phyloP scores from a whole-genome alignment of 768 basidiomycete genomes.

The Lyophyllum atratum region DNA sequence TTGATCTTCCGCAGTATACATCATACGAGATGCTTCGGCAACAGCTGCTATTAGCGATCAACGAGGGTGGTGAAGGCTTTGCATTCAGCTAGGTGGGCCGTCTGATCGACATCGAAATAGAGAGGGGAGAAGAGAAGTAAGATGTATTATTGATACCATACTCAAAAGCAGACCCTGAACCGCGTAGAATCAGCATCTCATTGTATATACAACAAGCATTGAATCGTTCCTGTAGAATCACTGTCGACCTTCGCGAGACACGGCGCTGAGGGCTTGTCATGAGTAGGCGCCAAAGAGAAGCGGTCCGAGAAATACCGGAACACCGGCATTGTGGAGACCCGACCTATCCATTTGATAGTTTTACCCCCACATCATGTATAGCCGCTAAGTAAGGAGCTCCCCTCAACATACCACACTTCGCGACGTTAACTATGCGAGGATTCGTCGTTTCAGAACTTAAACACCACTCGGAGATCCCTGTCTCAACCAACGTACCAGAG shows the following conservation, averaged over 20 bases:
- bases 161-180: conserved; percentile 7
- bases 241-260: no score
- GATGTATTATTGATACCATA: conserved; percentile 13
- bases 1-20: conserved; percentile 91
- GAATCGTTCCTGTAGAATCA: background rate
- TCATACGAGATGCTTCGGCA: conserved; percentile 96
- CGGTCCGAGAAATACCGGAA: background rate
- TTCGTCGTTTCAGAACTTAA: conserved; percentile 72
- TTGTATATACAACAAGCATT: conserved; percentile 21
- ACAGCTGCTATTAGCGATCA: conserved; percentile 88
- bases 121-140: conserved; percentile 4
- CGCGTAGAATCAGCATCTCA: conserved; percentile 21
- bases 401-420: background rate
- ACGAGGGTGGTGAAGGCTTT: conserved; percentile 95
- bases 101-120: conserved; percentile 26
- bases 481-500: conserved; percentile 57
- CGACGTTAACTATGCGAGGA: conserved; percentile 60
- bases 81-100: conserved; percentile 59
- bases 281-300: no score
- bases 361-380: no score
- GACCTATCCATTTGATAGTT: background rate
- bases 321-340: background rate
- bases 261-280: no score
- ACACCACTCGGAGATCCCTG: conserved; percentile 64
- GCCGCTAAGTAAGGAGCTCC: background rate